Base-by-base conservation (phyloP, 495 filamentous ascomycete genomes). In the Penicillium flavigenum region DNA sequence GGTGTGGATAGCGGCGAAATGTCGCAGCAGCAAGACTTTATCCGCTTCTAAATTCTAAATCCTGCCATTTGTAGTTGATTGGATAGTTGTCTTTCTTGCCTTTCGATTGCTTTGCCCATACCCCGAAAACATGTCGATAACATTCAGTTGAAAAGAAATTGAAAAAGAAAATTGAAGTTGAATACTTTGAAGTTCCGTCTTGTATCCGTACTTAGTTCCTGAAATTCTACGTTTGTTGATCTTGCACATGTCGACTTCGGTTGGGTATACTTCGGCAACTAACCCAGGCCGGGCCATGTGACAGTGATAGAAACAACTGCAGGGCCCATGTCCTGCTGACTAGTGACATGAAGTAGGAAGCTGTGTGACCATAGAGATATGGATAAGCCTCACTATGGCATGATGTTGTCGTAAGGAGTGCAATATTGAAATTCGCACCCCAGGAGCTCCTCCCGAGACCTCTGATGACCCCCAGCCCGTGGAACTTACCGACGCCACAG, bases 11-110 rank as follows among this genome's bases (percentile, higher is more conserved):
- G 77, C 55, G 70, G 73, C 54, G 83, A 86, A 62, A 74, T 86
- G 59, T 76, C 79, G 31, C 77, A 83, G 67, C 87, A 90, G 70
- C 79, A 86, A 60, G 88, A 91, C 63, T 91, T 83, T 67, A 82
- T 91, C 66, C 74, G 74, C 47, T 78, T 90, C 63, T 84, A 67
- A 64, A 50, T 54, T 31, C 36, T 42, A 31, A 52, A 51, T 41
- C 20, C 49, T 41, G 47, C 22, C 27, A n/a, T 56, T 27, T 48
- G 58, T 64, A 61, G 58, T 61, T 44, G 51, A 36, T 39, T 58
- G 47, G 46, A 58, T 62, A 56, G 59, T 32, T 31, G 24, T 19
- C 27, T 31, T 43, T 29, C n/a, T 19, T 47, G 22, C 45, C 12
- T 47, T 54, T 34, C n/a, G 29, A 36, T 42, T 39, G 16, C n/a